Percentiles rank a stretch among this genome's conserved stretches.
phyloP scores from a whole-genome alignment of 306 rosid species.

The Dryas drummondii region DNA sequence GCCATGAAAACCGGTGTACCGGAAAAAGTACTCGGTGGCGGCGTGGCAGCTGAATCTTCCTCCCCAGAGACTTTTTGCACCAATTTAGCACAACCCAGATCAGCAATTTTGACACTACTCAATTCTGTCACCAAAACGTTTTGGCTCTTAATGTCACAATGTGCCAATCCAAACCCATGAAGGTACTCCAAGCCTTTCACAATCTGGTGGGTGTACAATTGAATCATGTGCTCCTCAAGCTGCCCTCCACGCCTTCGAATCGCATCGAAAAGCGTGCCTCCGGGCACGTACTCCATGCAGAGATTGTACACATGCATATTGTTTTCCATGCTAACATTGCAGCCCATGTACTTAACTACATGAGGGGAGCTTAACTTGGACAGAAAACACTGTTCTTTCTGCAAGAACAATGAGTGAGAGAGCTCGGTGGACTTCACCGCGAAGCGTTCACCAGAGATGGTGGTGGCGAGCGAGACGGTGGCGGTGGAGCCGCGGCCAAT shows the following conservation, averaged over 20 bases:
- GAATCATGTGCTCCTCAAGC: conserved; percentile 36
- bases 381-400: conserved; percentile 38
- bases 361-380: conserved; percentile 35
- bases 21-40: conserved; percentile 17
- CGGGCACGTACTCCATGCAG: conserved; percentile 45
- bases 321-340: conserved; percentile 21
- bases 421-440: conserved; percentile 48
- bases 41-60: conserved; percentile 6
- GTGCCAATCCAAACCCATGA: conserved; percentile 39
- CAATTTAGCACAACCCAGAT: conserved; percentile 54
- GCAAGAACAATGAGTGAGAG: conserved; percentile 28
- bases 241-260: conserved; percentile 27
- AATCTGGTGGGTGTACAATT: conserved; percentile 39
- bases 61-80: conserved; percentile 12
- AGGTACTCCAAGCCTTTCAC: conserved; percentile 50
- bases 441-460: conserved; percentile 25
- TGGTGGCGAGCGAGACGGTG: conserved; percentile 37
- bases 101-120: conserved; percentile 43
- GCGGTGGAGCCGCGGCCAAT: conserved; percentile 58
- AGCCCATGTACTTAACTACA: conserved; percentile 41
- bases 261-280: conserved; percentile 46
- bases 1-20: conserved; percentile 60
- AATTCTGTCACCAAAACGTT: conserved; percentile 34
- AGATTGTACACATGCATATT: conserved; percentile 33
- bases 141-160: conserved; percentile 58